Percentiles rank a stretch among this genome's conserved stretches.
These are phyloP conservation scores for Rhododendron kiyosumense DNA, from an alignment of 148 eudicot species.

Conservation along the genomic window DNA sequence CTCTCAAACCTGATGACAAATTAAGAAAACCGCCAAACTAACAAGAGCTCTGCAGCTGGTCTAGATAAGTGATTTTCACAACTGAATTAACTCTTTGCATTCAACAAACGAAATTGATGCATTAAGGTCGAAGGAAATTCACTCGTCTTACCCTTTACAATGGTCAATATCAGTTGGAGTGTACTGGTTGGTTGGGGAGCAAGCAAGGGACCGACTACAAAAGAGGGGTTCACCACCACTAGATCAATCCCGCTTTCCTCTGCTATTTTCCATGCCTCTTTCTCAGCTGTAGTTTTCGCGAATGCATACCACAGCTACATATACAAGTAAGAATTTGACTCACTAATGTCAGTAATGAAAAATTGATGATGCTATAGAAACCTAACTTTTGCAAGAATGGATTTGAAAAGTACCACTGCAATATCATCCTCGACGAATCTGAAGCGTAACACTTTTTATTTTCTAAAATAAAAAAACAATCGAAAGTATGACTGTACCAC, in stretches of 20 bases:
- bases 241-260: slow-evolving; percentile 63
- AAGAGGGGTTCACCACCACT: slow-evolving; percentile 87
- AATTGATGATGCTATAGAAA: background rate
- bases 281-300: slow-evolving; percentile 81
- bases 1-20: slow-evolving; percentile 38
- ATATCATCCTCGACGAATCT: background rate
- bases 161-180: slow-evolving; percentile 43
- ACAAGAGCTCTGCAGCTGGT: background rate
- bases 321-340: background rate
- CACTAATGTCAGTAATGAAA: background rate
- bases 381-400: background rate
- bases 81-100: background rate
- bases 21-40: background rate
- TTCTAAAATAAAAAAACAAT: background rate
- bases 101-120: background rate
- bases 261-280: slow-evolving; percentile 75
- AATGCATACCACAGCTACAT: slow-evolving; percentile 88
- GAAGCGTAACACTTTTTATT: background rate
- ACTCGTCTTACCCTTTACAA: slow-evolving; percentile 53
- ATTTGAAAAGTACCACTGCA: background rate
- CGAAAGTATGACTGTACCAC: background rate
- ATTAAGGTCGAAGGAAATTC: background rate
- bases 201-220: slow-evolving; percentile 74
- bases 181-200: slow-evolving; percentile 91
- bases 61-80: background rate